phyloP scores from a whole-genome alignment of 768 basidiomycete genomes.

The Termitomyces titanicus region DNA sequence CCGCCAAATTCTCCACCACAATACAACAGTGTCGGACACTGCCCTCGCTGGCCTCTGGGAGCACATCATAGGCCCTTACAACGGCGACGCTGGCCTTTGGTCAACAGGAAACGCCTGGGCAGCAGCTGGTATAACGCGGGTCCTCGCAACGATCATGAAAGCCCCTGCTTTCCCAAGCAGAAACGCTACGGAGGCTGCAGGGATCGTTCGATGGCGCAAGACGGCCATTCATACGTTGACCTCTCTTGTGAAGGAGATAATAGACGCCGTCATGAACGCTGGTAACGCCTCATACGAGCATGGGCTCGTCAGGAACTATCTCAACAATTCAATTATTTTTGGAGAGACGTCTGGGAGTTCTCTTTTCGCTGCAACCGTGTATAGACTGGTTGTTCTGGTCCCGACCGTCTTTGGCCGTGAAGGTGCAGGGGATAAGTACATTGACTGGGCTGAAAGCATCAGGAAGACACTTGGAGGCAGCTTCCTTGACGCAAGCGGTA shows the following conservation, averaged over 20 bases:
- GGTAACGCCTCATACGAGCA: conserved; percentile 7
- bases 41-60: conserved; percentile 16
- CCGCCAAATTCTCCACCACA: conserved; percentile 35
- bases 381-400: conserved; percentile 31
- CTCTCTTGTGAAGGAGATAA: conserved; percentile 22
- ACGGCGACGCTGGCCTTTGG: conserved; percentile 39
- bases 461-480: conserved; percentile 22
- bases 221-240: conserved; percentile 13
- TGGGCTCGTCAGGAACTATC: conserved; percentile 17
- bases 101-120: conserved; percentile 70
- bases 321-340: conserved; percentile 15
- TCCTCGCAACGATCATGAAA: conserved; percentile 45
- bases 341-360: conserved; percentile 21
- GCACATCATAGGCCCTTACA: conserved; percentile 37
- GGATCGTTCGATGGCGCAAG: conserved; percentile 9
- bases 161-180: conserved; percentile 18
- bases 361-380: conserved; percentile 19
- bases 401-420: conserved; percentile 22
- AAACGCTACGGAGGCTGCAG: background rate
- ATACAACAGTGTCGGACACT: conserved; percentile 14
- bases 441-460: conserved; percentile 34
- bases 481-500: conserved; percentile 7
- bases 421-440: conserved; percentile 15
- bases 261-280: conserved; percentile 19
- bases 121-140: conserved; percentile 62